Base-by-base conservation (phyloP, 2,329 filamentous ascomycete species). In the Fusarium brachygibbosum region DNA sequence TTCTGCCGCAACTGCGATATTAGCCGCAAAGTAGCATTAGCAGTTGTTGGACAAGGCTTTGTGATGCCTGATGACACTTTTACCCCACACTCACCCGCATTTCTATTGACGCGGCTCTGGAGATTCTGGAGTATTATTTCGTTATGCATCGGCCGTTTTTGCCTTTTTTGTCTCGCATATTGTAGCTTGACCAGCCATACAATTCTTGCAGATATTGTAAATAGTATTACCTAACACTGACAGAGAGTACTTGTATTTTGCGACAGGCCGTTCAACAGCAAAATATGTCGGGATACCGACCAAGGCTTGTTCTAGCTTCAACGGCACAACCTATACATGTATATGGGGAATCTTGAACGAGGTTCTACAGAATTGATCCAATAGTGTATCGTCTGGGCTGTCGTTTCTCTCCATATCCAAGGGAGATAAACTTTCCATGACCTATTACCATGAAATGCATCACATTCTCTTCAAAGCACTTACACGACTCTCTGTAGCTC, bases 41-140 rank as follows among this genome's bases (percentile, higher is more conserved):
- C 16, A 42, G 16, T 23, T 55, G 28, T 53, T 55, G 14, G 38
- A 23, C 34, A 6, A 34, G 48, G 50, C 37, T 53, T 32, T 58
- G 42, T 49, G 50, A 13, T 46, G 46, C 38, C 48, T 25, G 48
- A 51, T 52, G 52, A 53, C 64, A 66, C n/a, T 19, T 49, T 32
- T 45, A 41, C 64, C 34, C 56, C 63, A 68, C 58, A 46, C 42
- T 66, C 53, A 50, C 58, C 55, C 63, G 67, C 42, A 41, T 64
- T 64, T 52, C 48, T 53, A 69, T 69, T 69, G 67, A 69, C 25
- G 67, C 67, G 67, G 62, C 57, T 69, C 58, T 70, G 25, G 32
- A 2, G 32, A 3, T 28, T 31, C 23, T 31, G 6, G 12, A 34
- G 7, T 46, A 37, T 66, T 34, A 61, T 54, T 66, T 61, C 23